phyloP scores from a whole-genome alignment of 2,329 filamentous ascomycete genomes.

The Phoma sp. region DNA sequence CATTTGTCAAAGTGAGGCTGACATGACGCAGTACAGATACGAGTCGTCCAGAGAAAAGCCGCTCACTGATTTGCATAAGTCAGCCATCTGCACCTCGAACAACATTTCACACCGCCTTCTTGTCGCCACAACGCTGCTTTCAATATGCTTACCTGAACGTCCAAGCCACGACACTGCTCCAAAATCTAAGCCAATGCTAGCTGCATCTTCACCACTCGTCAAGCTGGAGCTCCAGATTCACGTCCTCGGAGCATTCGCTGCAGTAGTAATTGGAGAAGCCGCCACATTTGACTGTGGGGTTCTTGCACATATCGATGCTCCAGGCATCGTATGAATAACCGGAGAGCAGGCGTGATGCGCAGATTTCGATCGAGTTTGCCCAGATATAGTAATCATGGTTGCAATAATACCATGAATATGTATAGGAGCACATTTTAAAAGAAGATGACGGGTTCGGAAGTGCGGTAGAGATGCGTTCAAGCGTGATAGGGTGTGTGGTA shows the following conservation, averaged over 20 bases:
- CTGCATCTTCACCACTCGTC: slow-evolving; percentile 43
- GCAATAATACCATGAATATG: slow-evolving; percentile 56
- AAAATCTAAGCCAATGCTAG: too few relatives aligned
- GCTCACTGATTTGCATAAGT: slow-evolving; percentile 18
- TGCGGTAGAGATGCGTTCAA: not conserved
- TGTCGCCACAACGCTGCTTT: not conserved
- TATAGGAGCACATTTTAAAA: slow-evolving; percentile 52
- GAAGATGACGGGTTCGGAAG: not conserved
- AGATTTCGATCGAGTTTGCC: slow-evolving; percentile 54
- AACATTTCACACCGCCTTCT: slow-evolving; percentile 1
- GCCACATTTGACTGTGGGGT: slow-evolving; percentile 49
- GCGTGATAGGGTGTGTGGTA: too few relatives aligned
- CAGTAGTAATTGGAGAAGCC: slow-evolving; percentile 55
- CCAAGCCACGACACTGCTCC: too few relatives aligned
- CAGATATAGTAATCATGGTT: slow-evolving; percentile 58
- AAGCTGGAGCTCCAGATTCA: slow-evolving; percentile 50
- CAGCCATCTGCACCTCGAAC: slow-evolving; percentile 9
- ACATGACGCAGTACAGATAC: not conserved
- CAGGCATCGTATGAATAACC: slow-evolving; percentile 57
- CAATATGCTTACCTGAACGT: not conserved
- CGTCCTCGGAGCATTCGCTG: slow-evolving; percentile 52
- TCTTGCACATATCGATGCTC: slow-evolving; percentile 57
- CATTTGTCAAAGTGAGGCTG: slow-evolving; percentile 7
- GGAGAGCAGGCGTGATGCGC: slow-evolving; percentile 52
- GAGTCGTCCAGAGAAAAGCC: not conserved